A percentile compares a stretch with the other conserved stretches of the same genome.
Conservation (phyloP, 2,329 filamentous ascomycete species). For the Penicillium sp. region DNA sequence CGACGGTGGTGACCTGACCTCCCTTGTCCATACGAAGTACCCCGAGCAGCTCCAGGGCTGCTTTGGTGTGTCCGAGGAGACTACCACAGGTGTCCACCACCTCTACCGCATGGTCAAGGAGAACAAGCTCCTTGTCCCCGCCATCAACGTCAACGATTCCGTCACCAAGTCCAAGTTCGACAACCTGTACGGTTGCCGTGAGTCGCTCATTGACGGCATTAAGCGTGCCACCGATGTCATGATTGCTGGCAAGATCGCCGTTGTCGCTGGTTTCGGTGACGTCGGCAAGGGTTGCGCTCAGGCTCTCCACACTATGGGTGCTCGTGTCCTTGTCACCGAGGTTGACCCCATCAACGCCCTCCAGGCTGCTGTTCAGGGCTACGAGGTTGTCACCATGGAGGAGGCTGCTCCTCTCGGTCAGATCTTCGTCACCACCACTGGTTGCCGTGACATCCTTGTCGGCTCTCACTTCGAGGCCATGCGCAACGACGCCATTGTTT, state of each 20-base stretch:
- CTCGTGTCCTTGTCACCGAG: slow-evolving; percentile 94
- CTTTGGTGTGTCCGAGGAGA: slow-evolving; percentile 99
- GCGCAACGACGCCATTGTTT: slow-evolving; percentile 97
- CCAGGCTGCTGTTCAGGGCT: slow-evolving; percentile 96
- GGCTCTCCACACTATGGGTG: slow-evolving; percentile 96
- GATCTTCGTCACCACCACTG: slow-evolving; percentile 99
- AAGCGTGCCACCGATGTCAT: slow-evolving; percentile 99
- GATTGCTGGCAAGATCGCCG: slow-evolving; percentile 98
- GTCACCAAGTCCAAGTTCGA: slow-evolving; percentile 99
- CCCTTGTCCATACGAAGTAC: slow-evolving; percentile 97
- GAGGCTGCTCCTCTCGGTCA: slow-evolving; percentile 87
- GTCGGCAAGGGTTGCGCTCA: slow-evolving; percentile 98
- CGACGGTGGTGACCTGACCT: slow-evolving; percentile 95
- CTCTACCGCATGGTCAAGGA: slow-evolving; percentile 98
- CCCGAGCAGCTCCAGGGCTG: slow-evolving; percentile 97
- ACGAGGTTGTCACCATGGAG: slow-evolving; percentile 97
- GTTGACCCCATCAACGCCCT: slow-evolving; percentile 99
- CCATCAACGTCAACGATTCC: slow-evolving; percentile 99
- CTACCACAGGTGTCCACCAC: slow-evolving; percentile 99
- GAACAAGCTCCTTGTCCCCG: slow-evolving; percentile 83
- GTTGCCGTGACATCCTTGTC: slow-evolving; percentile 96
- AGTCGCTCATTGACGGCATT: slow-evolving; percentile 98
- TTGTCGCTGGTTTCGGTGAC: slow-evolving; percentile 98
- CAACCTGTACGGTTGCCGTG: slow-evolving; percentile 99
- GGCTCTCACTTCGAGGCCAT: slow-evolving; percentile 92